phyloP scores from a whole-genome alignment of 306 rosid genomes.

The Lathyrus aphaca region DNA sequence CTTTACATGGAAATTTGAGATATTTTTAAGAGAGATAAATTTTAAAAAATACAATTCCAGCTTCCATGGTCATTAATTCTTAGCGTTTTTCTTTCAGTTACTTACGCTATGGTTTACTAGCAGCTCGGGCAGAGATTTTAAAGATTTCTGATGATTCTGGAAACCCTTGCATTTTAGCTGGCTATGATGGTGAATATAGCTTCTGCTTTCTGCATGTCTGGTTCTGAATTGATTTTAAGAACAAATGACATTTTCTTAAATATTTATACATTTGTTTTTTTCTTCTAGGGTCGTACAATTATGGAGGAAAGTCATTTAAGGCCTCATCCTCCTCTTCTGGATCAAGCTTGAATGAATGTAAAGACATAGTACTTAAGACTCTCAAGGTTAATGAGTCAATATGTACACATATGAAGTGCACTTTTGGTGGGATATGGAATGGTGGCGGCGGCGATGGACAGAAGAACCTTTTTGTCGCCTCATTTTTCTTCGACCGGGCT shows the following conservation, averaged over 20 bases:
- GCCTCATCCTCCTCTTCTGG: slow-evolving; percentile 68
- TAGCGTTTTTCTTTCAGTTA: slow-evolving; percentile 60
- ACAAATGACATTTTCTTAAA: not conserved
- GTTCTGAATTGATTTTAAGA: slow-evolving; percentile 5
- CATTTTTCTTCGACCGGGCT: slow-evolving; percentile 97
- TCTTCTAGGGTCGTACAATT: slow-evolving; percentile 59
- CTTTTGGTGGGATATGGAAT: slow-evolving; percentile 91
- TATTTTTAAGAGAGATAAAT: slow-evolving; percentile 19
- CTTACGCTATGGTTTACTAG: slow-evolving; percentile 79
- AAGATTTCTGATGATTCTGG: slow-evolving; percentile 58
- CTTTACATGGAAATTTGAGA: slow-evolving; percentile 23
- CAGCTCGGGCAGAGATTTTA: slow-evolving; percentile 90
- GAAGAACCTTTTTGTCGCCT: slow-evolving; percentile 87
- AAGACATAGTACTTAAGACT: slow-evolving; percentile 59
- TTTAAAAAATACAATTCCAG: slow-evolving; percentile 3
- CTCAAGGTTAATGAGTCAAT: slow-evolving; percentile 73
- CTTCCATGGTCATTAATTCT: slow-evolving; percentile 33
- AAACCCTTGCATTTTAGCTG: slow-evolving; percentile 72
- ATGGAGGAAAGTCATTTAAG: slow-evolving; percentile 63
- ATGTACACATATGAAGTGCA: slow-evolving; percentile 84
- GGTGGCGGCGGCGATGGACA: slow-evolving; percentile 96
- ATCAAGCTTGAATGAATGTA: slow-evolving; percentile 71
- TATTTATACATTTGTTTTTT: not conserved
- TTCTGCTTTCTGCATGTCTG: slow-evolving; percentile 31
- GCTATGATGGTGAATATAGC: slow-evolving; percentile 67